Conservation (phyloP, 2,329 filamentous ascomycete species). For the Didymella pinodella region DNA sequence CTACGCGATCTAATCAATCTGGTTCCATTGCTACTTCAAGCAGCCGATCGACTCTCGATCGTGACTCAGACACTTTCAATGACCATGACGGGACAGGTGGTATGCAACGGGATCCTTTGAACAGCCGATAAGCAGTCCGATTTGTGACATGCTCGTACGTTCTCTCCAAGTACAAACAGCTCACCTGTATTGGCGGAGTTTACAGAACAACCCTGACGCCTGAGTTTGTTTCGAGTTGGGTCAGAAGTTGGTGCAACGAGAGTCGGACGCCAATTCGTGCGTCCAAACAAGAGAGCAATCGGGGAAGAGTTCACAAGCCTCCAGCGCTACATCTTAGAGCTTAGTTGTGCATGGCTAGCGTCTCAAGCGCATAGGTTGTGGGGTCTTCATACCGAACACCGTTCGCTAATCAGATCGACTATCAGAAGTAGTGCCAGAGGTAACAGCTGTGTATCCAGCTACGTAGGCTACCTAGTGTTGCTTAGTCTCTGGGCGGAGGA, state of each 20-base stretch:
- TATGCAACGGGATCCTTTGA: background rate
- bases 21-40: background rate
- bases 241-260: background rate
- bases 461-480: background rate
- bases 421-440: conserved; percentile 2
- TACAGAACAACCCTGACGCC: background rate
- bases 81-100: background rate
- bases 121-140: background rate
- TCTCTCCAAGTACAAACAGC: conserved; percentile 4
- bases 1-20: background rate
- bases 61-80: background rate
- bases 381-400: background rate
- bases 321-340: background rate
- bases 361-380: background rate
- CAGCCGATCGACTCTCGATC: background rate
- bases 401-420: background rate
- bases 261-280: background rate
- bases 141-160: background rate
- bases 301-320: background rate
- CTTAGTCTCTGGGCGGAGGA: conserved; percentile 4
- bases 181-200: background rate
- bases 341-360: conserved; percentile 5
- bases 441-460: background rate
- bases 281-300: background rate
- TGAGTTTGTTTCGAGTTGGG: background rate